Evolutionary conservation across 257 asterid genomes (phyloP).

Genomic region (Linaria vulgaris): DNA sequence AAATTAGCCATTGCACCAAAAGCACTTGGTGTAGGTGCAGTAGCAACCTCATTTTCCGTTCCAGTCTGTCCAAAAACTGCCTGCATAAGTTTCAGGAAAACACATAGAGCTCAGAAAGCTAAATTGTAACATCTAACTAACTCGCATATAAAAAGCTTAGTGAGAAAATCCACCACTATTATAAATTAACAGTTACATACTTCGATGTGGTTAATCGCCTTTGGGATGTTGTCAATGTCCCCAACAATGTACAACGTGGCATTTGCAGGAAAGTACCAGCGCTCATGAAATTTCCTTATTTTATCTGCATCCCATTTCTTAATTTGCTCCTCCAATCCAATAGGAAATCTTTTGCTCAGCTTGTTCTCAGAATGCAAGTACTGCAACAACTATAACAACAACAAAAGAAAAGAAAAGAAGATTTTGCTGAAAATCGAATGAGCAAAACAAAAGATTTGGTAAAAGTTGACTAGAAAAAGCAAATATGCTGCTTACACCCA

Average conservation of each 20-base stretch:
- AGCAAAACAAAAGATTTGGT: conserved; percentile 11
- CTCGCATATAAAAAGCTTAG: conserved; percentile 17
- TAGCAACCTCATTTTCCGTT: conserved; percentile 53
- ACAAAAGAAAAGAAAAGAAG: conserved; percentile 28
- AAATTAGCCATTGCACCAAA: conserved; percentile 98
- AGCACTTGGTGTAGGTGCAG: conserved; percentile 63
- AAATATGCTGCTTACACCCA: conserved; percentile 16
- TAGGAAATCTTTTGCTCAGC: conserved; percentile 94
- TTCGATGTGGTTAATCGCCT: conserved; percentile 80
- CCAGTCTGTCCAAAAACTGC: conserved; percentile 80
- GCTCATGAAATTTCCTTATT: conserved; percentile 92
- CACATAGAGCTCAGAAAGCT: conserved; percentile 18
- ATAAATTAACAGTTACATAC: conserved; percentile 42
- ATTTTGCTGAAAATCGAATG: not conserved
- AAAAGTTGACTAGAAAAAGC: conserved; percentile 15
- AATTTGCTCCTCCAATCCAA: conserved; percentile 96
- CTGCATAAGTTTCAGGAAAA: conserved; percentile 44
- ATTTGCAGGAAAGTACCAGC: conserved; percentile 99
- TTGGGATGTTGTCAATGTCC: conserved; percentile 78
- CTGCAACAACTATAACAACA: conserved; percentile 74
- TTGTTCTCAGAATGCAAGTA: conserved; percentile 97
- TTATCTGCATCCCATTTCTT: conserved; percentile 99
- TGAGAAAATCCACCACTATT: conserved; percentile 11
- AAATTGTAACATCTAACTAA: conserved; percentile 11
- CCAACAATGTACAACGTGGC: conserved; percentile 98